Evolutionary conservation across 345 rosid species (phyloP).

Genomic region (Citrus hindsii): DNA sequence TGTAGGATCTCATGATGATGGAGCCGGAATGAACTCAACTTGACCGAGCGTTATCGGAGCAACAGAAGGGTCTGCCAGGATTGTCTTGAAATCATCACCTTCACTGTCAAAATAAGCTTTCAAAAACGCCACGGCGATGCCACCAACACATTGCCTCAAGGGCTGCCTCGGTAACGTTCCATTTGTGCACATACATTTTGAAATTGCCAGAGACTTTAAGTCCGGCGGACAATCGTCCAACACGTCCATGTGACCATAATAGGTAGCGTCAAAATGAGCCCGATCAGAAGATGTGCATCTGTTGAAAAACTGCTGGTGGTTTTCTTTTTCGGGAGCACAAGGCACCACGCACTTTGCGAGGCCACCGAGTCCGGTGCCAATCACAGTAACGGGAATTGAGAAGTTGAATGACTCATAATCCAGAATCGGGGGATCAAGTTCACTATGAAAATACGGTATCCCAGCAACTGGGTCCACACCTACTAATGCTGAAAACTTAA

Average conservation of each 20-base stretch:
- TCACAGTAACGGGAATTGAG: constrained; percentile 23
- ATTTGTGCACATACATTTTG: constrained; percentile 16
- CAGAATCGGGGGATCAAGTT: constrained; percentile 22
- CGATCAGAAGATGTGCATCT: constrained; percentile 29
- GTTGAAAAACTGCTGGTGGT: constrained; percentile 28
- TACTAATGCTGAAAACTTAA: constrained; percentile 16
- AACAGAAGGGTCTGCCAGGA: constrained; percentile 16
- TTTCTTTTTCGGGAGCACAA: constrained; percentile 30
- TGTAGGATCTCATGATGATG: neutral
- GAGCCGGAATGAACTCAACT: neutral
- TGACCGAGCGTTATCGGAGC: constrained; percentile 24
- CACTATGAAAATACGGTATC: neutral
- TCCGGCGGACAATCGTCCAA: constrained; percentile 25
- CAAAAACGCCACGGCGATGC: constrained; percentile 39
- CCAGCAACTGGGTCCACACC: constrained; percentile 44
- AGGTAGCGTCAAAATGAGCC: constrained; percentile 25
- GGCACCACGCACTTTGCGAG: neutral
- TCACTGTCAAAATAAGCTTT: constrained; percentile 17
- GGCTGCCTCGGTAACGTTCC: constrained; percentile 14
- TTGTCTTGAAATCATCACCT: constrained; percentile 9
- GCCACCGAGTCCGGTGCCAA: constrained; percentile 33
- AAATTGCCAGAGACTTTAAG: neutral
- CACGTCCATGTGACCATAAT: constrained; percentile 47
- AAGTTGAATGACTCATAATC: constrained; percentile 20
- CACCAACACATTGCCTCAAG: constrained; percentile 35